Base-by-base conservation (phyloP, 345 rosid species). In the Corymbia maculata region DNA sequence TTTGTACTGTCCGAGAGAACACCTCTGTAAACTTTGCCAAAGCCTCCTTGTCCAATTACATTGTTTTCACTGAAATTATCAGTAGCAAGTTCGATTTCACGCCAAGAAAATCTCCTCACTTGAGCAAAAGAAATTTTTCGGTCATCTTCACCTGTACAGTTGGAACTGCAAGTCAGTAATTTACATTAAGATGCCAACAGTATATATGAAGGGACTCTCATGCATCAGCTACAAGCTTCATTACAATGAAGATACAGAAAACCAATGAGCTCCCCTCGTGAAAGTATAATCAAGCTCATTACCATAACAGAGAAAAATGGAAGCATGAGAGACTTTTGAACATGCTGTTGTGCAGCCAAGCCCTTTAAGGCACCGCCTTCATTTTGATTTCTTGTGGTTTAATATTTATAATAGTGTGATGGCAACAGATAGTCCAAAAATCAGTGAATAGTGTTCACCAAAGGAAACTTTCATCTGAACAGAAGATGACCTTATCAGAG, bases 41-140 rank as follows among this genome's bases (percentile, higher is more conserved):
- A 97, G 19, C 99, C 99, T 92, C 99, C 98, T 88, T 95, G 98
- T 86, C 99, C 99, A 26, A 97, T 95, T 87, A 95, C 44, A 88
- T 94, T 96, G 89, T 88, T 92, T 82, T 96, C 98, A 57, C 94
- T 94, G 95, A 97, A 97, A 89, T 95, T 93, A 88, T 95, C 94
- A 9, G 99, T 96, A 85, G 99, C 98, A 15, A 95, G 91, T 87
- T 96, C 97, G 86, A 97, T 88, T 90, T 95, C 97, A 0, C 96
- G 97, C 91, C 93, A 94, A 3, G 98, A 96, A 92, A 96, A 97
- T 89, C 95, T 94, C 87, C 91, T 93, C 47, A 97, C 90, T 89
- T 97, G 99, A 84, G 95, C 96, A 51, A 94, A 93, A 10, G 96
- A 91, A 87, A 95, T 90, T 87, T 93, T 95, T 86, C 94, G 86